Evolutionary conservation across 2,329 filamentous ascomycete species (phyloP), one percentile per base, ranked within the genome.

Genomic region (Alternaria arbusti): DNA sequence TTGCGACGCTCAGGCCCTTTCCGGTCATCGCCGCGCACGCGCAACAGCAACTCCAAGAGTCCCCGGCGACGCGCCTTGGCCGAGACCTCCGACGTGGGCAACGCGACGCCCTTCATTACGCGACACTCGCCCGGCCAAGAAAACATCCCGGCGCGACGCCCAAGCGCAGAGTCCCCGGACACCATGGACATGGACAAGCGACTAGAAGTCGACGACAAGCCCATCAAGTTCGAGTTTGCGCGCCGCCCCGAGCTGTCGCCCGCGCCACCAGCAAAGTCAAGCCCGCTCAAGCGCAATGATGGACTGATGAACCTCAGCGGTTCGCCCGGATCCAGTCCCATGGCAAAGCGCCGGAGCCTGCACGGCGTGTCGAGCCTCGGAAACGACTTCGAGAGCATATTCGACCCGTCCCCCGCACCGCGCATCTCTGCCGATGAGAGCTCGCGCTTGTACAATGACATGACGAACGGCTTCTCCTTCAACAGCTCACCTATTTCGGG

Each of bases 231-330:
- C 72, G 82, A 83, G 67, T 83, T 84, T 71, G 72, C 74, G 63
- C 73, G 77, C 25, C 70, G 72, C 26, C 65, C 70, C 22, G 72
- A 74, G 57, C 45, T 73, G 30, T 74, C 72, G 13, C 71, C 71
- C 22, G 84, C 87, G n/a, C 68, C 71, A 3, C 84, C 87, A 17
- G 84, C 87, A 20, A 88, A 89, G 64, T 89, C 91, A 6, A 97
- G 95, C 77, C 94, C 95, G 6, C 83, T 98, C 71, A 97, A 98
- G 85, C 90, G 96, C 72, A 95, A 91, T 75, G 95, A 98, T 82
- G 91, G 92, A 46, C 90, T 91, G 55, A 95, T 97, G 91, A 93
- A 93, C 74, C 83, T 96, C 52, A 94, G 97, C 73, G 91, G 92
- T 67, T 86, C 89, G 26, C 90, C 87, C 71, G 85, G 91, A 59